phyloP scores from a whole-genome alignment of 495 filamentous ascomycete species.

The Lepidopterella palustris region DNA sequence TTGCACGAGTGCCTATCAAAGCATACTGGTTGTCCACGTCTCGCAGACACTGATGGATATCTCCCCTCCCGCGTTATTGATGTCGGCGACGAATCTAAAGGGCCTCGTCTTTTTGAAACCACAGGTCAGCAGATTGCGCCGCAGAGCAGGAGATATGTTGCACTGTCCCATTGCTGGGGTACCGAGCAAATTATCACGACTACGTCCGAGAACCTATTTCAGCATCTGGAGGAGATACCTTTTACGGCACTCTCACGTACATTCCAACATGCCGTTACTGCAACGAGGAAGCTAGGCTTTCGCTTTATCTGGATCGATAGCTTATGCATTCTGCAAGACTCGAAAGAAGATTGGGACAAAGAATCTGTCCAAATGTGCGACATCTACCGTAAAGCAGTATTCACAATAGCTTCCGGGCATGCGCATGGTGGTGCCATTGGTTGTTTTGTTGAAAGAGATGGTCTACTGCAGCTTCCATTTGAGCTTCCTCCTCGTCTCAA shows the following conservation, averaged over 20 bases:
- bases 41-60: not conserved
- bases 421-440: not conserved
- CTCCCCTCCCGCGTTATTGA: constrained; percentile 2
- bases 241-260: constrained; percentile 1
- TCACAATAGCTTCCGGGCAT: not conserved
- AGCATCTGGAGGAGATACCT: not conserved
- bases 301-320: not conserved
- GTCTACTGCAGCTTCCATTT: constrained; percentile 3
- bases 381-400: not conserved
- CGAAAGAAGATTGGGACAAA: not conserved
- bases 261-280: not conserved
- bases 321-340: not conserved
- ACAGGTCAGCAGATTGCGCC: not conserved
- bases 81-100: not conserved
- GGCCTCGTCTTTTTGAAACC: not conserved
- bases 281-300: not conserved
- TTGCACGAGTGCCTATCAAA: not conserved
- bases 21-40: not conserved
- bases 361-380: not conserved
- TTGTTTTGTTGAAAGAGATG: constrained; percentile 10
- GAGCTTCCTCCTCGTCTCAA: not conserved
- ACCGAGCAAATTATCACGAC: constrained; percentile 5
- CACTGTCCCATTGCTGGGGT: constrained; percentile 12
- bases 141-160: not conserved
- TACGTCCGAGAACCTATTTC: not conserved